Evolutionary conservation across 768 basidiomycete genomes (phyloP), one percentile per base, ranked within the genome.

Genomic region (Inosperma sp.): DNA sequence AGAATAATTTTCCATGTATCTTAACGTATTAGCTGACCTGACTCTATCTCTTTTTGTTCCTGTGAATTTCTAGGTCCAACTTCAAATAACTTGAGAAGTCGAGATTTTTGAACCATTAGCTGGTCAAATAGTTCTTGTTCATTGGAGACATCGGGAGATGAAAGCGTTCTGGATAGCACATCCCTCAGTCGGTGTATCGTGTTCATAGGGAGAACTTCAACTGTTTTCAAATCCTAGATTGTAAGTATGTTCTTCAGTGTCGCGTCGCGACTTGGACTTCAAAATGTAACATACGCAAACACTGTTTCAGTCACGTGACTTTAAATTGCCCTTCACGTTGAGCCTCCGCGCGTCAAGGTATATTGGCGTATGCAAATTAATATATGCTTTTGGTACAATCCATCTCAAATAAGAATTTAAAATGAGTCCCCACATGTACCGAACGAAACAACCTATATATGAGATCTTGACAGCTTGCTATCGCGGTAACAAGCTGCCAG

Each of bases 111-210:
- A 36, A 79, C 63, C 73, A 86, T 79, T 57, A 90, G 70, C 64
- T 83, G 76, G 65, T 88, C 83, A 54, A 89, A 88, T 52, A 89
- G 76, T 57, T 83, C 83, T 56, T 86, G 86, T 62, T 87, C 87
- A 35, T 73, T 74, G 19, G 66, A 65, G n/a, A 67, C 58, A 13
- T 73, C 76, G 26, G 71, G 72, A 4, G 74, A 62, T 34, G 71
- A 67, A 25, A 86, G 68, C 0, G 72, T 72, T 51, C 72, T 69
- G 23, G 78, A 59, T 22, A 88, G 72, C 44, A 74, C 60, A 2
- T 79, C 72, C 52, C 80, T 75, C 34, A 88, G 78, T 17, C 74
- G 69, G 44, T 74, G 73, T 56, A 86, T 74, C 21, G 79, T 75
- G 51, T 83, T 77, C 86, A 87, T 87, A 17, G 33, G 42, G 43